Evolutionary conservation across 306 rosid species (phyloP), one percentile per base, ranked within the genome.

Genomic region (Vigna hirtella): DNA sequence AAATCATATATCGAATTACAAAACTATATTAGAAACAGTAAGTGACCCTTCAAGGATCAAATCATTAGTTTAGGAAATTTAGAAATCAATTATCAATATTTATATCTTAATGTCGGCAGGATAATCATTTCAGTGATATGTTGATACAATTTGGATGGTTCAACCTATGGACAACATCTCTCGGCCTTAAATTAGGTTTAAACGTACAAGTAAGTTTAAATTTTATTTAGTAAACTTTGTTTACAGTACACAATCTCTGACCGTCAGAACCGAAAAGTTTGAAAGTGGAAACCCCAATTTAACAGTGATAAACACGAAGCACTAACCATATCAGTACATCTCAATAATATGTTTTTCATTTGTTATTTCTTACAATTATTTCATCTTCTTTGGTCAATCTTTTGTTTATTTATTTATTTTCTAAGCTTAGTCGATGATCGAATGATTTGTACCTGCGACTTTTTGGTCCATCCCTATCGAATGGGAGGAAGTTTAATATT

Each of bases 341-440:
- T 1, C 43, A 11, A n/a, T 2, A 49, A 43, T 64, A 48, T 20
- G 53, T 55, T 52, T 64, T 61, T 30, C 18, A 20, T 32, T 30
- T 56, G 26, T 16, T 73, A 2, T 14, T 28, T 8, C 8, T 40
- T 12, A 13, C n/a, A 38, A 70, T 34, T 51, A 11, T 14, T 53
- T 62, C 34, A 17, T 18, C 9, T 52, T 73, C 22, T 40, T n/a
- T 13, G 55, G 63, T 55, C 70, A 76, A 36, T 42, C 66, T 13
- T 34, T 34, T 36, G 9, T 6, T 36, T 48, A 36, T 48, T 66
- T 5, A 65, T 36, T 50, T 50, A 49, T 24, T 30, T 69, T 14
- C 3, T 53, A 0, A 68, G 55, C 45, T 42, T 73, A 48, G 86
- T 79, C 83, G 68, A 83, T 74, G 50, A 78, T 15, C 20, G 64